Evolutionary conservation across 257 asterid genomes (phyloP).

Genomic region (Petunia axillaris): DNA sequence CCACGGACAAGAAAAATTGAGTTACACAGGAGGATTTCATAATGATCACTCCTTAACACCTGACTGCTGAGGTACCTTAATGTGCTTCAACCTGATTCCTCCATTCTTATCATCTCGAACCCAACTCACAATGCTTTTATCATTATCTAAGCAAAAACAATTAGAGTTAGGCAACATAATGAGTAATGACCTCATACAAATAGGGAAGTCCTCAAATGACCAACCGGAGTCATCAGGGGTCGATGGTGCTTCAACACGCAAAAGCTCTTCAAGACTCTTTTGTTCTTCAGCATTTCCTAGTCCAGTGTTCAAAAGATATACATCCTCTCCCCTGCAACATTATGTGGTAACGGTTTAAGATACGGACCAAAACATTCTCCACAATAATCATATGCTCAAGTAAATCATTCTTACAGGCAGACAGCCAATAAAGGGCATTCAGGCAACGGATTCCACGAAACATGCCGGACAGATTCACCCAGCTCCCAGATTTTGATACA

Average conservation of each 20-base stretch:
- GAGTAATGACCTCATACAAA: not conserved
- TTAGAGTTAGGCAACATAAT: not conserved
- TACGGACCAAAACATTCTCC: slow-evolving; percentile 25
- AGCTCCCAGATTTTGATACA: slow-evolving; percentile 80
- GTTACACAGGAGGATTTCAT: slow-evolving; percentile 20
- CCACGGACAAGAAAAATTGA: slow-evolving; percentile 31
- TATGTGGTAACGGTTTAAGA: slow-evolving; percentile 23
- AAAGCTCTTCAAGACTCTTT: slow-evolving; percentile 63
- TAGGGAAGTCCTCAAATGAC: slow-evolving; percentile 30
- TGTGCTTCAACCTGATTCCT: slow-evolving; percentile 91
- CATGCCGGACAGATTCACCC: slow-evolving; percentile 70
- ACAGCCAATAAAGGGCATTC: slow-evolving; percentile 85
- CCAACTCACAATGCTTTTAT: slow-evolving; percentile 66
- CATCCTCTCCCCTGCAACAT: slow-evolving; percentile 74
- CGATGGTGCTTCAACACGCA: slow-evolving; percentile 52
- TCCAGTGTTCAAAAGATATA: slow-evolving; percentile 60
- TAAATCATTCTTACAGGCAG: slow-evolving; percentile 60
- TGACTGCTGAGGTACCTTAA: slow-evolving; percentile 60
- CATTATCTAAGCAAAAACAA: slow-evolving; percentile 49
- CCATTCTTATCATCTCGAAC: slow-evolving; percentile 59
- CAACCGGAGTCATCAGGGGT: slow-evolving; percentile 63
- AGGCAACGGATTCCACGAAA: slow-evolving; percentile 88
- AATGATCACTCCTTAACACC: slow-evolving; percentile 8
- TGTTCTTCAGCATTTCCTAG: slow-evolving; percentile 78
- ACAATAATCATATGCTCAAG: slow-evolving; percentile 24